Base-by-base conservation (phyloP, 2,329 filamentous ascomycete species). In the Fusarium scirpi region DNA sequence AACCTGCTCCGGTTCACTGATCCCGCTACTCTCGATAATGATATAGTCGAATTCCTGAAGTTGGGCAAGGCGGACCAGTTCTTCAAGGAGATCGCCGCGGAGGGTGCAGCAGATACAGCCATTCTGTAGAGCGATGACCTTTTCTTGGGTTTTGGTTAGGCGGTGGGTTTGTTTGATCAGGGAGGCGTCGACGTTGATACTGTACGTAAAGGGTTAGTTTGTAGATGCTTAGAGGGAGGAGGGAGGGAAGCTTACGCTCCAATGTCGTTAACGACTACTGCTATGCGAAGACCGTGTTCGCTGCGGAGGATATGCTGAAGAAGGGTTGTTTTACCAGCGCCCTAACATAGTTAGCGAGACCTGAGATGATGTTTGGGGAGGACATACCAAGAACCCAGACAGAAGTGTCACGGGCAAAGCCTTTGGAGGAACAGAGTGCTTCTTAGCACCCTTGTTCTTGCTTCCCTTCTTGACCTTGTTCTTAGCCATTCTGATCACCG, bases 41-140 rank as follows among this genome's bases (percentile, higher is more conserved):
- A 93, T 87, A 76, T 93, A 93, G 76, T 93, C 90, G 40, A 93
- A 90, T 52, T 85, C 82, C 20, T 88, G 85, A 2, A 88, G 83
- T 74, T 90, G 86, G 0, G 90, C 76, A 2, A 93, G 82, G 1
- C 85, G 85, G 1, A 90, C 90, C 0, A 93, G 85, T 76, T 93
- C 91, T 63, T 91, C 87, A 1, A 94, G 84, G 2, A 93, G 79
- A 59, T 93, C 91, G 2, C 91, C 90, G 6, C 91, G 88, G 0
- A 93, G 82, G 0, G 91, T 93, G 72, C 91, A 94, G 82, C 91
- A 94, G 73, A 94, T 94, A 70, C 91, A 93, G 12, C 91, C 90
- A 66, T 92, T 92, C 73, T 92, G 89, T 58, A 92, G 84, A 12
- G 89, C 86, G 18, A 92, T 87, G 32, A 92, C 83, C 67, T 91